phyloP scores from a whole-genome alignment of 139 green algal species.

The Yamagishiella unicocca region DNA sequence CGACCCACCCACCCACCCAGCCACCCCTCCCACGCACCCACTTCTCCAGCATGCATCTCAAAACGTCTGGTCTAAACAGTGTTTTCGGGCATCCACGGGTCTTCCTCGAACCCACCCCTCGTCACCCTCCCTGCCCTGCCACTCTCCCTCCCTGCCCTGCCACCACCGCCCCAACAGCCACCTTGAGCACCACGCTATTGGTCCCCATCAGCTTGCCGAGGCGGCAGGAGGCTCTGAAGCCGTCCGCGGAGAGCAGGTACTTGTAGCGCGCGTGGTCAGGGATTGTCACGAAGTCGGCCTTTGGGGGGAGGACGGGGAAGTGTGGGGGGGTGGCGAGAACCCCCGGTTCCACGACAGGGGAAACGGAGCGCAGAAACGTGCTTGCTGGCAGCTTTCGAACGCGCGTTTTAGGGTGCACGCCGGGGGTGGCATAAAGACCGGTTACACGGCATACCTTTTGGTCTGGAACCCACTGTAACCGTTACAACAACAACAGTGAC shows the following conservation, averaged over 20 bases:
- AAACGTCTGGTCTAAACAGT: too few species aligned
- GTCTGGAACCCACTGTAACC: too few species aligned
- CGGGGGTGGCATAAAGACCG: background rate
- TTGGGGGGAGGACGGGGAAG: background rate
- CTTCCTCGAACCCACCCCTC: background rate
- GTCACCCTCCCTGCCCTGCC: background rate
- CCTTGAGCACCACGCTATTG: slow-evolving; percentile 54
- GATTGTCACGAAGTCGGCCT: slow-evolving; percentile 53
- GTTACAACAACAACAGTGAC: too few species aligned
- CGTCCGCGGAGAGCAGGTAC: slow-evolving; percentile 62
- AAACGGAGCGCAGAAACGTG: background rate
- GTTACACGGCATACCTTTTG: background rate
- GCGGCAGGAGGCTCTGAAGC: slow-evolving; percentile 62
- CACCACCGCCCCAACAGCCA: too few species aligned
- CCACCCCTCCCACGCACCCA: too few species aligned
- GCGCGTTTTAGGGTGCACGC: background rate
- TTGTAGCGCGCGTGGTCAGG: slow-evolving; percentile 54
- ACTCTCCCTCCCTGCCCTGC: too few species aligned
- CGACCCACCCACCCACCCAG: background rate
- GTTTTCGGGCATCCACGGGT: background rate
- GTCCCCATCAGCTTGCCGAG: slow-evolving; percentile 60
- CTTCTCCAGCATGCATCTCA: too few species aligned
- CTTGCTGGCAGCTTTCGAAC: background rate
- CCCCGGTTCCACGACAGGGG: background rate
- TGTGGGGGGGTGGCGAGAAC: background rate